Evolutionary conservation across 768 basidiomycete species (phyloP).

Genomic region (Mycena sanguinolenta): DNA sequence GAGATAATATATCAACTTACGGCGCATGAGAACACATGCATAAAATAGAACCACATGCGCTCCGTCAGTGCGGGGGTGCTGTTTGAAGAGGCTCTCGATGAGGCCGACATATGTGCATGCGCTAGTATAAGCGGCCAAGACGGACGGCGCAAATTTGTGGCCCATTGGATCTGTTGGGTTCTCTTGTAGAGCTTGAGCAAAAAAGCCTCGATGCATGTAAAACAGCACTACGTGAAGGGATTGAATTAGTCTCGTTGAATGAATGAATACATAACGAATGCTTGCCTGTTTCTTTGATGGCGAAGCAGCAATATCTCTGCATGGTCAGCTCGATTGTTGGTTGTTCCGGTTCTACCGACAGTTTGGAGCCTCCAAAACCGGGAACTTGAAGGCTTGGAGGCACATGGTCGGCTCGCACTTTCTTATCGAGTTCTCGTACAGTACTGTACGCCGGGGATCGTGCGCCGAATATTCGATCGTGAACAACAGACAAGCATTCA

Average conservation of each 20-base stretch:
- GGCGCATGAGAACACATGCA: constrained; percentile 79
- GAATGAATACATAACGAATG: not conserved
- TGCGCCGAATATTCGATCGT: constrained; percentile 78
- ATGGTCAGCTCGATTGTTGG: constrained; percentile 71
- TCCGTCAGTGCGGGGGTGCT: constrained; percentile 76
- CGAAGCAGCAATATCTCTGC: constrained; percentile 76
- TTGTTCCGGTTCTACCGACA: constrained; percentile 55
- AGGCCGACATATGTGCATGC: constrained; percentile 78
- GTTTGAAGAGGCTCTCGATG: constrained; percentile 73
- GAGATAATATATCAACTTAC: constrained; percentile 52
- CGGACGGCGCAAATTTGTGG: constrained; percentile 77
- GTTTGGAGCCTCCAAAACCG: constrained; percentile 68
- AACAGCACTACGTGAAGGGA: constrained; percentile 67
- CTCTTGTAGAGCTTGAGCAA: constrained; percentile 77
- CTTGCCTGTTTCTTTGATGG: constrained; percentile 78
- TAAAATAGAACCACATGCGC: constrained; percentile 80
- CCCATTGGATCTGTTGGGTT: constrained; percentile 74
- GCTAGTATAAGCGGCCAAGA: constrained; percentile 77
- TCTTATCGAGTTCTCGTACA: constrained; percentile 75
- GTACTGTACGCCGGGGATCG: constrained; percentile 70
- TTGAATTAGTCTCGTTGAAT: constrained; percentile 15
- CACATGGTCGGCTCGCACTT: constrained; percentile 72
- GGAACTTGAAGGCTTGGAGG: constrained; percentile 76
- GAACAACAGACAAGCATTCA: constrained; percentile 72
- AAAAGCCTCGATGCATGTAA: constrained; percentile 83